phyloP scores from a whole-genome alignment of 2,329 filamentous ascomycete species.

The Ophiostoma sp. region DNA sequence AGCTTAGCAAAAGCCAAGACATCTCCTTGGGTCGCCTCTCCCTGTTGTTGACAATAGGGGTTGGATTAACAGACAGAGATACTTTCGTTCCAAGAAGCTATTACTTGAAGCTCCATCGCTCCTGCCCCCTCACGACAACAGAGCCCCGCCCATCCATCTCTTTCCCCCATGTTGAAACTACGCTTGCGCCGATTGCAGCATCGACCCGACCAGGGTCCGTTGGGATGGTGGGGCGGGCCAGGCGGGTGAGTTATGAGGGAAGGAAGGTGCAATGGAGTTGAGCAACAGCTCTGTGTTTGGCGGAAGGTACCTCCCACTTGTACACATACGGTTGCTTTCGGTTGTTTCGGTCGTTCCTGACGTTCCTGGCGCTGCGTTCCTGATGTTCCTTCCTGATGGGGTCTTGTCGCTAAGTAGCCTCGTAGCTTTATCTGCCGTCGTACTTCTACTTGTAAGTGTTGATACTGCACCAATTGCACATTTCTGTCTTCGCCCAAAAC shows the following conservation, averaged over 20 bases:
- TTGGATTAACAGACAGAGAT: neutral
- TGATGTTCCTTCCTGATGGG: conserved; percentile 1
- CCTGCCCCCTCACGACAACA: neutral
- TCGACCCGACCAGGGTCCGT: conserved; percentile 5
- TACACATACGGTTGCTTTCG: neutral
- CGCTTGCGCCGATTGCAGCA: conserved; percentile 19
- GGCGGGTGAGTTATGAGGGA: neutral
- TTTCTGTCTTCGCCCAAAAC: neutral
- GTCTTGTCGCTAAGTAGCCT: neutral
- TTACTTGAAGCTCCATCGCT: neutral
- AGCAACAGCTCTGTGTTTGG: too few species aligned
- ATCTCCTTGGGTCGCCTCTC: neutral
- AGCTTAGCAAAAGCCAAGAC: conserved; percentile 14
- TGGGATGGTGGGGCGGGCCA: neutral
- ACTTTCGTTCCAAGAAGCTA: too few species aligned
- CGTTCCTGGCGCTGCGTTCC: neutral
- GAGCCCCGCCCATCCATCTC: conserved; percentile 10
- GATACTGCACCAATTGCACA: neutral
- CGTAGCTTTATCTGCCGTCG: neutral
- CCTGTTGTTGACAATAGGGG: neutral
- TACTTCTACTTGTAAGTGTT: conserved; percentile 4
- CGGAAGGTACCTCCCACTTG: neutral
- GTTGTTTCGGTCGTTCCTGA: conserved; percentile 14
- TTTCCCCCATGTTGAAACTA: conserved; percentile 19
- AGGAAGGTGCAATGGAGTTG: neutral